Evolutionary conservation across 768 basidiomycete genomes (phyloP).

Genomic region (Trametes coccinea): DNA sequence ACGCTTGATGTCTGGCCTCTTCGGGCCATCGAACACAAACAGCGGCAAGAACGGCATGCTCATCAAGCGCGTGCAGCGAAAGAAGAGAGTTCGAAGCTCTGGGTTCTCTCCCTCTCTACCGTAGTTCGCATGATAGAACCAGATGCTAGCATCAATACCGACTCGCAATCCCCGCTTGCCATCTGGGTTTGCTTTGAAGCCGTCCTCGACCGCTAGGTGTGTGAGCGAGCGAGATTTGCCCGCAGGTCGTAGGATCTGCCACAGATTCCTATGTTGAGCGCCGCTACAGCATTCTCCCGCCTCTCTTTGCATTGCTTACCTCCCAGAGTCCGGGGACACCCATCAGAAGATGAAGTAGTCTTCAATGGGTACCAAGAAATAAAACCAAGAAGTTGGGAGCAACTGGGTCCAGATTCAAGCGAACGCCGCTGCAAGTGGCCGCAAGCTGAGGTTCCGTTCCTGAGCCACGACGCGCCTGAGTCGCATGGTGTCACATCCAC

Average conservation of each 20-base stretch:
- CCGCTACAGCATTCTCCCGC: not conserved
- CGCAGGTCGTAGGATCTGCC: slow-evolving; percentile 68
- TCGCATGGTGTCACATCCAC: not conserved
- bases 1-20: slow-evolving; percentile 78
- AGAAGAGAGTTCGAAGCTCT: slow-evolving; percentile 80
- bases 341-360: slow-evolving; percentile 9
- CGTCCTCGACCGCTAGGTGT: slow-evolving; percentile 71
- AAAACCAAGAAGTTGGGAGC: not conserved
- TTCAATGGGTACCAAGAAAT: not conserved
- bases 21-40: slow-evolving; percentile 91
- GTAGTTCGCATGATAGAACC: slow-evolving; percentile 79
- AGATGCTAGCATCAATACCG: slow-evolving; percentile 83
- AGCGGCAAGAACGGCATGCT: slow-evolving; percentile 80
- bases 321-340: slow-evolving; percentile 32
- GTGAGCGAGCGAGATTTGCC: slow-evolving; percentile 73
- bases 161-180: slow-evolving; percentile 74
- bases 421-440: no score
- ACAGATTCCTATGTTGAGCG: not conserved
- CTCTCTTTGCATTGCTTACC: slow-evolving; percentile 12
- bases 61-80: slow-evolving; percentile 79
- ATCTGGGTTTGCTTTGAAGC: slow-evolving; percentile 66
- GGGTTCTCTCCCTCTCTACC: slow-evolving; percentile 85
- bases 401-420: no score
- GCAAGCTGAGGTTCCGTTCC: not conserved
- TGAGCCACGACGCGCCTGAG: not conserved